Base-by-base conservation (phyloP, 2,329 filamentous ascomycete species). In the Fusarium robinianum region DNA sequence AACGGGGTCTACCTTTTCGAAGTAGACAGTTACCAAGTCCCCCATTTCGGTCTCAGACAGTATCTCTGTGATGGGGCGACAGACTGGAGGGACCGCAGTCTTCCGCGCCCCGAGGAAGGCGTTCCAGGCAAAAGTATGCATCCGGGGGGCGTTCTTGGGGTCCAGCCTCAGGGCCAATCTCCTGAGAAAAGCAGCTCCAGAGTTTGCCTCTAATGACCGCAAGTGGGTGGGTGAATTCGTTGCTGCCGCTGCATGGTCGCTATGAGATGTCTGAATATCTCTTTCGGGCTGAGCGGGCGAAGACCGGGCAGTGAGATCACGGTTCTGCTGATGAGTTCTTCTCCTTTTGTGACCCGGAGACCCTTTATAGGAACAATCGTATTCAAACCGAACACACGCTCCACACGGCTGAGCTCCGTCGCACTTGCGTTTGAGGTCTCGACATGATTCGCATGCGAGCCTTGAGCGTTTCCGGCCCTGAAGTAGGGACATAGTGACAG, bases 71-170 rank as follows among this genome's bases (percentile, higher is more conserved):
- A 81, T 69, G 2, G 65, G 62, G n/a, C 57, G 57, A 3, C 65
- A 58, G 1, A 54, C 46, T 4, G 59, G 58, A 7, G 61, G 41
- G 42, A 60, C 41, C 0, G 36, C 46, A 5, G 51, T 37, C 8
- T 53, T 55, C 8, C 65, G 51, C 1, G 63, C 53, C 1, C 69
- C 68, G 8, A 60, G 57, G 9, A 59, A 60, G 4, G 61, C 57
- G 41, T 82, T 81, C 79, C 79, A 82, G 0, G 74, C 77, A 56
- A 82, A 81, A 0, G 78, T 70, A 51, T 78, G 75, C 41, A 80
- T 65, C 32, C 75, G 69, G 1, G 78, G 77, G 2, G 75, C 76
- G 53, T 73, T 74, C 5, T 72, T 72, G 1, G 77, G 74, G 55
- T 82, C 78, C 14, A 81, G 67, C 29, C 72, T 70, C 29, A 79